Percentiles rank a stretch among this genome's conserved stretches.
These are phyloP conservation scores for Coemansia sp. DNA, from an alignment of 192 early-diverging fungal genomes.

Conservation along the genomic window DNA sequence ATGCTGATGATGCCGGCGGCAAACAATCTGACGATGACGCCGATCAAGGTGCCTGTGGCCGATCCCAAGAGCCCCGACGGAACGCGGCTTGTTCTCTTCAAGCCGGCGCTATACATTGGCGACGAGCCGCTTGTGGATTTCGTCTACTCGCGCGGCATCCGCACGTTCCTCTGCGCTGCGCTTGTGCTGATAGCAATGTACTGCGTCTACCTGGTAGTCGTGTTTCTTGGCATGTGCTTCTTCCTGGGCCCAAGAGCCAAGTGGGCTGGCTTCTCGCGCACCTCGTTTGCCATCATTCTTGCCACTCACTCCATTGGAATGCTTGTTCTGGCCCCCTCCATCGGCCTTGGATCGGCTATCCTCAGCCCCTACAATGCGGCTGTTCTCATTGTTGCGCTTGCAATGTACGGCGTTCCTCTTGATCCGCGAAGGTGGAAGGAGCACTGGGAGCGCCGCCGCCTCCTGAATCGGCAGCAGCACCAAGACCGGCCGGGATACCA, in stretches of 20 bases:
- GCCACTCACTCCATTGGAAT: neutral
- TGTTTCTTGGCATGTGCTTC: neutral
- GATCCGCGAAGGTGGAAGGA: neutral
- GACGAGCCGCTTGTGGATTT: neutral
- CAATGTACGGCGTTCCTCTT: neutral
- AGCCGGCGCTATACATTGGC: neutral
- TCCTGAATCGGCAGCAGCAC: neutral
- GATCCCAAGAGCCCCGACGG: neutral
- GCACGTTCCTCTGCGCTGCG: conserved; percentile 1
- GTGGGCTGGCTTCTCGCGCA: conserved; percentile 8
- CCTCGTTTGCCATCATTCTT: neutral
- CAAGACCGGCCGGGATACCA: neutral
- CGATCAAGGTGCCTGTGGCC: neutral
- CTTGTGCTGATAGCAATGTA: neutral
- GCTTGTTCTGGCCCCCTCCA: neutral
- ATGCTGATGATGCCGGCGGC: neutral
- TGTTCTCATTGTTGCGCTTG: neutral
- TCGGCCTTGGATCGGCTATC: neutral
- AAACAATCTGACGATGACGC: conserved; percentile 6
- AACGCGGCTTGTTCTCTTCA: neutral
- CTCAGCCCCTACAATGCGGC: neutral
- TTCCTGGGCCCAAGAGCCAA: neutral
- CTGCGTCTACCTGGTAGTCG: neutral
- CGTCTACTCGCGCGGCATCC: neutral
- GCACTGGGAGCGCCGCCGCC: neutral